phyloP scores from a whole-genome alignment of 441 rosid genomes.

The Kokia cookei region DNA sequence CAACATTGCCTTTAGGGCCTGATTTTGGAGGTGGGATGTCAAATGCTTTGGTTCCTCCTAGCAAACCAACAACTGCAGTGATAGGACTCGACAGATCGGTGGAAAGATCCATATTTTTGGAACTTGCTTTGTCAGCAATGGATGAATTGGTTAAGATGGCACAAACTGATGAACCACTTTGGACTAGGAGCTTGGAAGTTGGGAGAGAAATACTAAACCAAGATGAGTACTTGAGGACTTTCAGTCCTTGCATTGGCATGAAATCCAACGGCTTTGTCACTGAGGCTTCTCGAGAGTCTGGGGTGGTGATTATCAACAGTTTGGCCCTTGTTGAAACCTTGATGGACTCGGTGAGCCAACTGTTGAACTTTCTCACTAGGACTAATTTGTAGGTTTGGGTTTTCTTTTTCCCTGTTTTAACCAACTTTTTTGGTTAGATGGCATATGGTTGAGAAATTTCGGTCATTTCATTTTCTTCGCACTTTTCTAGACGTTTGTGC shows the following conservation, averaged over 20 bases:
- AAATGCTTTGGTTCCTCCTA: slow-evolving; percentile 23
- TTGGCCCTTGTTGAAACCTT: slow-evolving; percentile 79
- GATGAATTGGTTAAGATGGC: slow-evolving; percentile 79
- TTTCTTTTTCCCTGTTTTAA: too few relatives aligned
- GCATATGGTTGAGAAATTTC: too few relatives aligned
- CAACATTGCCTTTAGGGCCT: slow-evolving; percentile 45
- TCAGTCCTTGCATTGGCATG: slow-evolving; percentile 52
- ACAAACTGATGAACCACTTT: slow-evolving; percentile 55
- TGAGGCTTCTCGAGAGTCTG: slow-evolving; percentile 79
- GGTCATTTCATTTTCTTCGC: not conserved
- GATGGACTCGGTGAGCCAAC: slow-evolving; percentile 71
- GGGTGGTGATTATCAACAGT: slow-evolving; percentile 76
- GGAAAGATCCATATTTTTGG: slow-evolving; percentile 61
- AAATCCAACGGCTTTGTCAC: slow-evolving; percentile 56
- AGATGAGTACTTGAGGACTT: slow-evolving; percentile 58
- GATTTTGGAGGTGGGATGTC: slow-evolving; percentile 42
- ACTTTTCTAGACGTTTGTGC: not conserved
- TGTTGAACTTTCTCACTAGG: not conserved
- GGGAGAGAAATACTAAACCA: slow-evolving; percentile 56
- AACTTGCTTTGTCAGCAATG: slow-evolving; percentile 80
- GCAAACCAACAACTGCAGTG: slow-evolving; percentile 11
- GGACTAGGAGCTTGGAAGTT: slow-evolving; percentile 58
- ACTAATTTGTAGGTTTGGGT: too few relatives aligned
- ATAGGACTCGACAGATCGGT: slow-evolving; percentile 41
- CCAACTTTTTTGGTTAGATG: too few relatives aligned